phyloP scores from a whole-genome alignment of 1,284 basidiomycete species.

The Vanrija sp. region DNA sequence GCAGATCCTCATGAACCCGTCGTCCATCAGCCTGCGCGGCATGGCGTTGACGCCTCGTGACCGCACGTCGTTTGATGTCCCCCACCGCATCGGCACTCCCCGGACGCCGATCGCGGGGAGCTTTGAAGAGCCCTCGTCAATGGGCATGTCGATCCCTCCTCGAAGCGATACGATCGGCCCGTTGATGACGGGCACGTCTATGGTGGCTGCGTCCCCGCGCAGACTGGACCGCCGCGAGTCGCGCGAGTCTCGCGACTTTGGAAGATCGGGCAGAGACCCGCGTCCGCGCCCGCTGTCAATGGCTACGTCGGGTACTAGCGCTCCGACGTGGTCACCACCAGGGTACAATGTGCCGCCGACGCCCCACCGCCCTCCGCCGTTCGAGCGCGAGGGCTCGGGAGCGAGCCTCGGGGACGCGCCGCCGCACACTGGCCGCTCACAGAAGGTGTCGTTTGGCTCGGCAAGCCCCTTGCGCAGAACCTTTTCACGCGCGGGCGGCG shows the following conservation, averaged over 20 bases:
- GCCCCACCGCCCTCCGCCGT: neutral
- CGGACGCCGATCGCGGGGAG: slow-evolving; percentile 11
- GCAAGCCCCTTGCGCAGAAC: slow-evolving; percentile 24
- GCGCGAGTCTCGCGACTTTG: neutral
- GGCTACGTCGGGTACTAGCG: too few species aligned
- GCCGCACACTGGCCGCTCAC: neutral
- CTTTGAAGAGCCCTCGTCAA: slow-evolving; percentile 2
- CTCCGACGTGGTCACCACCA: too few species aligned
- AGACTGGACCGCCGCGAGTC: slow-evolving; percentile 5
- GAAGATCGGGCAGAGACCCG: neutral
- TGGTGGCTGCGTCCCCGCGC: neutral
- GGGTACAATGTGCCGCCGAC: too few species aligned
- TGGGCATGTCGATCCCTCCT: slow-evolving; percentile 2
- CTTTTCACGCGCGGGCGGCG: neutral
- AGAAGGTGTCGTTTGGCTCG: slow-evolving; percentile 28
- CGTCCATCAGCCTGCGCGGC: slow-evolving; percentile 29
- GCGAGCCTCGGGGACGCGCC: neutral
- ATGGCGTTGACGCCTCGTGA: slow-evolving; percentile 36
- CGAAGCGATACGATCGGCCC: slow-evolving; percentile 1
- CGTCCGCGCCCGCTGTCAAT: neutral
- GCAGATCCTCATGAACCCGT: slow-evolving; percentile 38
- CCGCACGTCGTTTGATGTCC: slow-evolving; percentile 30
- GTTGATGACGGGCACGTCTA: neutral
- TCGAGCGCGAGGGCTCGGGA: neutral
- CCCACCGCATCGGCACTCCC: neutral